Evolutionary conservation across 2,329 filamentous ascomycete genomes (phyloP).

Genomic region (Colletotrichum paranaense): DNA sequence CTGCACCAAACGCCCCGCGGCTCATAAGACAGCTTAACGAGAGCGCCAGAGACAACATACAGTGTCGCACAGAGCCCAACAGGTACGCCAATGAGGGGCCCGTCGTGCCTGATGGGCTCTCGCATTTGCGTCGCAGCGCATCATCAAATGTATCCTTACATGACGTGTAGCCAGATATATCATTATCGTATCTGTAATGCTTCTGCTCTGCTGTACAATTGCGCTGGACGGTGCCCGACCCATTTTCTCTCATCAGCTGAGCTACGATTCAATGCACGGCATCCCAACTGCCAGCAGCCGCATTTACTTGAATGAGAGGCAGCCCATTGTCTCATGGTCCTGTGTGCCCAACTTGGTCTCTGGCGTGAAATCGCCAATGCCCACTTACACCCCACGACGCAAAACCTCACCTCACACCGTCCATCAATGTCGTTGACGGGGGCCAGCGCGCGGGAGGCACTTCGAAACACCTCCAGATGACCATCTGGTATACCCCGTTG

Average conservation of each 20-base stretch:
- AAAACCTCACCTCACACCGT: neutral
- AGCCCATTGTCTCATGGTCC: neutral
- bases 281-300: neutral
- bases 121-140: neutral
- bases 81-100: conserved; percentile 22
- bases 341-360: neutral
- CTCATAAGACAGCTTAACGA: neutral
- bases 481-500: neutral
- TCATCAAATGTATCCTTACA: neutral
- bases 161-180: neutral
- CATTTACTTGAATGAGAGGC: neutral
- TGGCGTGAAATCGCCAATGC: neutral
- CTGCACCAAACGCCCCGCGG: neutral
- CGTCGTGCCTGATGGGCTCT: conserved; percentile 18
- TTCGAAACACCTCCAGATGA: conserved; percentile 22
- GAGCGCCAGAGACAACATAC: neutral
- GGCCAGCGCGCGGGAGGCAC: neutral
- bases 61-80: conserved; percentile 15
- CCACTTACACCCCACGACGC: conserved; percentile 9
- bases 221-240: conserved; percentile 1
- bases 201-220: neutral
- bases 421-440: neutral
- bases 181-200: neutral
- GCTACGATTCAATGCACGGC: conserved; percentile 10
- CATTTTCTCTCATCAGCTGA: neutral